Conservation (phyloP, 768 basidiomycete genomes). For the Mrakia blollopis region DNA sequence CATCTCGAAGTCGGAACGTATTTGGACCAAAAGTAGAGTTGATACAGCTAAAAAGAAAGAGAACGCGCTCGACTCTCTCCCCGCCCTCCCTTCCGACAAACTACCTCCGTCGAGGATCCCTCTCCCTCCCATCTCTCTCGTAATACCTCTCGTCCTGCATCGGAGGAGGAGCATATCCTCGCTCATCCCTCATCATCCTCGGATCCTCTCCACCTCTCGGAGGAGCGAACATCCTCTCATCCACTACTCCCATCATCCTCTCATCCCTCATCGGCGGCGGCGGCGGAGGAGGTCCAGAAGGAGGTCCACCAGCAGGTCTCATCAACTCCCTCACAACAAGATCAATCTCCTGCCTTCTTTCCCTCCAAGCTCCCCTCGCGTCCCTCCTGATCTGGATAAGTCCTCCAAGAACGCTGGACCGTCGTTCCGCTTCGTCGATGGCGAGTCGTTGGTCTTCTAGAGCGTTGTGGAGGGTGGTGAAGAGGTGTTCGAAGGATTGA, state of each 20-base stretch:
- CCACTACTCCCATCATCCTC: neutral
- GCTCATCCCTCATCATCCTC: neutral
- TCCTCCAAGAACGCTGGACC: slow-evolving; percentile 24
- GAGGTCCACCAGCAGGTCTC: neutral
- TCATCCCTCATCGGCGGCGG: too few relatives aligned
- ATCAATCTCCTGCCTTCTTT: slow-evolving; percentile 27
- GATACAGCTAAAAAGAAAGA: too few relatives aligned
- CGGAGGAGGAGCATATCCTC: neutral
- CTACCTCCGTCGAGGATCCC: neutral
- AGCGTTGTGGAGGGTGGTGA: slow-evolving; percentile 28
- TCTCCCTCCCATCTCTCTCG: neutral
- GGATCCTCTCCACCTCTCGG: neutral
- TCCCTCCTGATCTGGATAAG: slow-evolving; percentile 22
- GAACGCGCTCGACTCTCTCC: too few relatives aligned
- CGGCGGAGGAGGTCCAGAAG: neutral
- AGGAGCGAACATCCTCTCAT: neutral
- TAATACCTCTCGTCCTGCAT: neutral
- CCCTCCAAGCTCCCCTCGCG: slow-evolving; percentile 23
- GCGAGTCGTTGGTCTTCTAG: slow-evolving; percentile 28
- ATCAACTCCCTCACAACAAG: slow-evolving; percentile 27
- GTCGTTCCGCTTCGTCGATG: slow-evolving; percentile 27
- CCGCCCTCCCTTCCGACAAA: too few relatives aligned
- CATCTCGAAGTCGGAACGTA: too few relatives aligned
- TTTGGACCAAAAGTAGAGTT: too few relatives aligned
- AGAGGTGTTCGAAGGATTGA: slow-evolving; percentile 28